Conservation (phyloP, 768 basidiomycete species). For the Lentinula raphanica region DNA sequence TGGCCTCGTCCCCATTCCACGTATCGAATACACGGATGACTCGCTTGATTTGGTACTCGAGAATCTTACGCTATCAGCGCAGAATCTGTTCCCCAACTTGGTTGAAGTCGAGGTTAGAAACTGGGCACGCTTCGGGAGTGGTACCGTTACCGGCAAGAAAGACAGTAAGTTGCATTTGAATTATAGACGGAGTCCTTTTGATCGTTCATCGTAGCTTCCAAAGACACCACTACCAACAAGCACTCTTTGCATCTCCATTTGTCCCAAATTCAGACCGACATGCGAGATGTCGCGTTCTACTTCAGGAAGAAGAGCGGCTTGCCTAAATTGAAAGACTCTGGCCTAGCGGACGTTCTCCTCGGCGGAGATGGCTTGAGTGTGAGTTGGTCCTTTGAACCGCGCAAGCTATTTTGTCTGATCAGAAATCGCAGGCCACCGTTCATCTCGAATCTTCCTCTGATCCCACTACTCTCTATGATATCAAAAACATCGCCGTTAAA, state of each 20-base stretch:
- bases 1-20: slow-evolving; percentile 85
- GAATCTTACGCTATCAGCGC: slow-evolving; percentile 83
- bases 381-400: slow-evolving; percentile 16
- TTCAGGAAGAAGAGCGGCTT: slow-evolving; percentile 83
- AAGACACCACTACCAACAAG: slow-evolving; percentile 35
- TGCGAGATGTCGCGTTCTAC: slow-evolving; percentile 91
- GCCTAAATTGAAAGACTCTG: slow-evolving; percentile 75
- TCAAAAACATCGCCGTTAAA: slow-evolving; percentile 68
- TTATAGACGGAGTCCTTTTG: neutral
- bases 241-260: slow-evolving; percentile 72
- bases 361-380: slow-evolving; percentile 79
- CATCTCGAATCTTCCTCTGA: slow-evolving; percentile 61
- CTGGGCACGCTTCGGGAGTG: slow-evolving; percentile 58
- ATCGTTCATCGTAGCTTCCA: slow-evolving; percentile 17
- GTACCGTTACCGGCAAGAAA: slow-evolving; percentile 2
- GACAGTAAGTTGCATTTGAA: neutral
- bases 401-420: neutral
- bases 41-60: slow-evolving; percentile 85
- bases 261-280: slow-evolving; percentile 86
- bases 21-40: slow-evolving; percentile 90
- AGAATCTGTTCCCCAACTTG: slow-evolving; percentile 84
- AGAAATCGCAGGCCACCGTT: slow-evolving; percentile 41
- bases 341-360: slow-evolving; percentile 79
- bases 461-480: slow-evolving; percentile 64
- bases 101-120: slow-evolving; percentile 74